Percentiles rank a stretch among this genome's conserved stretches.
phyloP scores from a whole-genome alignment of 2,329 filamentous ascomycete genomes.

The Oidium heveae region DNA sequence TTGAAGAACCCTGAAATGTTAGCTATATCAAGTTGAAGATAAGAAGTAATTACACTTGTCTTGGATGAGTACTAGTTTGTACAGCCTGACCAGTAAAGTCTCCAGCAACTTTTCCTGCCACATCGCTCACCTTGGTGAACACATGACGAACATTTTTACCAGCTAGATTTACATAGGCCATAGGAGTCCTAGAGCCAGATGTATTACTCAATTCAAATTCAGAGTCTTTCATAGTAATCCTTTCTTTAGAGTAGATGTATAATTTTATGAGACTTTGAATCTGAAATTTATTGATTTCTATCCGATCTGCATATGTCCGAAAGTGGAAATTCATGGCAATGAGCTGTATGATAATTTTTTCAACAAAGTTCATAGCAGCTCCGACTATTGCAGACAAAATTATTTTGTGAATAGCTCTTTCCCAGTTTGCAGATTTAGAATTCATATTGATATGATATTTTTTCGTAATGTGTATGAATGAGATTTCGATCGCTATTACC shows the following conservation, averaged over 20 bases:
- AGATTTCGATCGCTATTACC: constrained; percentile 68
- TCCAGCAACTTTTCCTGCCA: constrained; percentile 65
- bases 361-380: constrained; percentile 54
- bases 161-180: constrained; percentile 38
- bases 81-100: constrained; percentile 64
- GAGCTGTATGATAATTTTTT: constrained; percentile 86
- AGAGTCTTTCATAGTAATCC: constrained; percentile 44
- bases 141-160: constrained; percentile 52
- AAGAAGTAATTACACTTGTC: constrained; percentile 32
- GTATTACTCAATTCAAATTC: constrained; percentile 32
- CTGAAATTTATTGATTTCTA: constrained; percentile 80
- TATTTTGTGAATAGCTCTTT: constrained; percentile 58
- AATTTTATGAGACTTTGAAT: constrained; percentile 43
- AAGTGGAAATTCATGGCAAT: constrained; percentile 85
- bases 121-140: constrained; percentile 57
- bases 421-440: constrained; percentile 35
- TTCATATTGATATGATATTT: constrained; percentile 26
- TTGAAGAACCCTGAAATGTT: constrained; percentile 29
- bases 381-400: constrained; percentile 67
- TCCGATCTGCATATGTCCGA: constrained; percentile 71
- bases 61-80: constrained; percentile 47
- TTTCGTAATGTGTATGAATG: constrained; percentile 62
- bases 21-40: constrained; percentile 1
- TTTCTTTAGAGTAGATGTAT: constrained; percentile 36
- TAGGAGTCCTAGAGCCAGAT: constrained; percentile 38